These are phyloP conservation scores for Meripilus lineatus DNA, from an alignment of 1,284 basidiomycete genomes.

Conservation along the genomic window DNA sequence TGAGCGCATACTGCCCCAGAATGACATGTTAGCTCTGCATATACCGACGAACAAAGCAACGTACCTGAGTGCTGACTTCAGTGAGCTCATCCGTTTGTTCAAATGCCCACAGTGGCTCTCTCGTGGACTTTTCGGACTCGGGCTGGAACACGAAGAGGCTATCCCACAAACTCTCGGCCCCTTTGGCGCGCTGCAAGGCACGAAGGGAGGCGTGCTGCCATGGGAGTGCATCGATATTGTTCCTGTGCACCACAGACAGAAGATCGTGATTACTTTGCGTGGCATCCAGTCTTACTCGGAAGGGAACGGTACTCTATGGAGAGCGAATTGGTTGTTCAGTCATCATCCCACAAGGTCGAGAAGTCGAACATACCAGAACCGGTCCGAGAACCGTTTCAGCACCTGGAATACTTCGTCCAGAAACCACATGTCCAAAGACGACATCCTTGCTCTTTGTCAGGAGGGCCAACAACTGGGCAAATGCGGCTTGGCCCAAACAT, in stretches of 20 bases:
- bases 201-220: conserved; percentile 47
- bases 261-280: conserved; percentile 30
- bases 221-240: conserved; percentile 35
- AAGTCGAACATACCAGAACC: conserved; percentile 35
- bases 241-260: conserved; percentile 33
- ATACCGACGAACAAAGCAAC: conserved; percentile 3
- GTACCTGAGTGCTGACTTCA: conserved; percentile 37
- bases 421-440: conserved; percentile 45
- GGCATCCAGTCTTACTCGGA: conserved; percentile 30
- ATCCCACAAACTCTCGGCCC: conserved; percentile 34
- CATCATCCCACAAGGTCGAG: neutral
- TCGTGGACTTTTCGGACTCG: conserved; percentile 8
- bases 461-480: conserved; percentile 36
- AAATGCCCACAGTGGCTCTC: conserved; percentile 33
- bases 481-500: conserved; percentile 38
- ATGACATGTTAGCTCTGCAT: neutral
- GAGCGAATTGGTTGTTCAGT: no score
- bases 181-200: conserved; percentile 34
- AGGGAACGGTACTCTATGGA: conserved; percentile 43
- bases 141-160: conserved; percentile 46
- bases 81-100: conserved; percentile 25
- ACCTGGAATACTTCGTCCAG: conserved; percentile 37
- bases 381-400: conserved; percentile 45
- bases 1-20: conserved; percentile 38
- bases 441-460: conserved; percentile 31